Evolutionary conservation across 768 basidiomycete species (phyloP).

Genomic region (Rhodotorula toruloides): DNA sequence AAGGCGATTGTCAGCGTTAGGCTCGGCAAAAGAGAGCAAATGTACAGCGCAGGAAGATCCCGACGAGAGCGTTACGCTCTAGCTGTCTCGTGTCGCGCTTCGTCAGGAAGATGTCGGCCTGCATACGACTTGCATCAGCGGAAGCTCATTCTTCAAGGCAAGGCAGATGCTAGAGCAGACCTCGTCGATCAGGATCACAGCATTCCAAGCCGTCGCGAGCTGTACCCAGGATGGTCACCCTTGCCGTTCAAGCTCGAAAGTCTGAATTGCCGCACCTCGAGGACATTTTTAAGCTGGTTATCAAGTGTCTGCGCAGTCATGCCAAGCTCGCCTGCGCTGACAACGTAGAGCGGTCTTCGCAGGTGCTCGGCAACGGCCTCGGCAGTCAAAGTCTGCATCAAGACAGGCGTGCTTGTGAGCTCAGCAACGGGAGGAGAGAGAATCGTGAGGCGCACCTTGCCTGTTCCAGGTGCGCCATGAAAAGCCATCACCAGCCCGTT

Average conservation of each 20-base stretch:
- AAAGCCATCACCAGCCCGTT: conserved; percentile 28
- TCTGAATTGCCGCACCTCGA: neutral
- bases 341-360: conserved; percentile 26
- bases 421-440: no score
- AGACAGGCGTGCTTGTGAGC: no score
- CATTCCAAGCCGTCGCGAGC: conserved; percentile 19
- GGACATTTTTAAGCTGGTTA: neutral
- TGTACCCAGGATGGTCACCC: no score
- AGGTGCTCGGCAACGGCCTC: conserved; percentile 34
- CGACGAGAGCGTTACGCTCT: conserved; percentile 10
- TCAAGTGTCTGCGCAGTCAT: conserved; percentile 6
- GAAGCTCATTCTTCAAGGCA: no score
- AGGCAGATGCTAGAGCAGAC: no score
- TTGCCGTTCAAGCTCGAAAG: no score
- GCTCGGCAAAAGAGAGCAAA: neutral
- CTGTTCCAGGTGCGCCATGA: conserved; percentile 24
- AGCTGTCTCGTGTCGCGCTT: conserved; percentile 6
- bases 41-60: conserved; percentile 5
- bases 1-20: neutral
- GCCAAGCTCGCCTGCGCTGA: conserved; percentile 19
- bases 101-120: conserved; percentile 17
- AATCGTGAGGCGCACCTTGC: no score
- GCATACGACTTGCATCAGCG: no score
- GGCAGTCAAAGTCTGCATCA: conserved; percentile 35
- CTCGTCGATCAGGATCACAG: conserved; percentile 25